Base-by-base conservation (phyloP, 441 rosid genomes). In the Rhodomyrtus psidioides region DNA sequence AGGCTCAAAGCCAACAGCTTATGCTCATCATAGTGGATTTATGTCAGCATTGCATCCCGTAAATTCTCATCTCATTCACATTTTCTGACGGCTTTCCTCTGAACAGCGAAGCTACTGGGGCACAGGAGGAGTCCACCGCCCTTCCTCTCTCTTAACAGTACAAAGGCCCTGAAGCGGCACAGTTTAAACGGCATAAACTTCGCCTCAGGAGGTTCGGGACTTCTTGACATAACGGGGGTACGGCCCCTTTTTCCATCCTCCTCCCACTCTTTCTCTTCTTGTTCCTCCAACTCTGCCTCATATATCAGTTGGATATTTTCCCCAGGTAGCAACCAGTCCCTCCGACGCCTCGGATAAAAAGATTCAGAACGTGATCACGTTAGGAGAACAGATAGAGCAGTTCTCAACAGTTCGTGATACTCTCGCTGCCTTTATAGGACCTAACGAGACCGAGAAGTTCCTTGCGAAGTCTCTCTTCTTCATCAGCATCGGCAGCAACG, bases 151-250 rank as follows among this genome's bases (percentile, higher is more conserved):
- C 76, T 90, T 12, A 89, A 86, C 83, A 89, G 81, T 79, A 55
- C 91, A 55, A 51, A 83, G 53, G 53, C 84, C 21, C 53, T 90
- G 76, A 86, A 58, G 75, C 89, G 70, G 76, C 82, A 75, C 24
- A 86, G 90, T 75, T 89, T 91, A 70, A 88, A 86, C 57, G 94
- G 94, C 17, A 70, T 83, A 54, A 93, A 91, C 86, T 94, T 94
- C 59, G 92, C 95, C 81, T 93, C 96, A 3, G 96, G 91, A 39
- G 94, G 94, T 28, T 91, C 90, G 2, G 94, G 94, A 85, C 88
- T 94, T 86, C 92, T 92, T 6, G 88, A 88, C 83, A 4, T 55
- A 42, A 94, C 91, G 0, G 93, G 94, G 84, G 93, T 91, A 84
- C 81, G 82, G 28, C 59, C 62, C 60, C 7, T 83, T 81, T 39